A percentile compares a stretch with the other conserved stretches of the same genome.
Evolutionary conservation across 768 basidiomycete genomes (phyloP).

Genomic region (Pleurotus ostreatus): DNA sequence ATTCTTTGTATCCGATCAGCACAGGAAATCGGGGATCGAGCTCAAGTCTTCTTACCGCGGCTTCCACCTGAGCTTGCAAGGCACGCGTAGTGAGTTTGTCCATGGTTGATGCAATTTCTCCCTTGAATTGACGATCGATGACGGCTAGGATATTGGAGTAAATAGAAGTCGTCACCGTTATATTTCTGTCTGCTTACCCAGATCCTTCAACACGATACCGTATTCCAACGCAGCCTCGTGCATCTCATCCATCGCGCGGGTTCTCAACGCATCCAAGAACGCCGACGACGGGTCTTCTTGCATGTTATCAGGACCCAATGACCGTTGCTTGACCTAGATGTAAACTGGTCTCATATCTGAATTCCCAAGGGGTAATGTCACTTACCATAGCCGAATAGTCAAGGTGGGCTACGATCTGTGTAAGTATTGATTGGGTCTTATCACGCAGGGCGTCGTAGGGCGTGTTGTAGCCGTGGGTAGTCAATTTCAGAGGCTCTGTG

Average conservation of each 20-base stretch:
- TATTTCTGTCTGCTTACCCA: constrained; percentile 38
- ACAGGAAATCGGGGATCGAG: too few relatives aligned
- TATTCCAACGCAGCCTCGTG: constrained; percentile 79
- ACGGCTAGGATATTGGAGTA: constrained; percentile 45
- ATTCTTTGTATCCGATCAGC: constrained; percentile 39
- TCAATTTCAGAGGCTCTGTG: constrained; percentile 54
- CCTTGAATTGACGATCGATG: constrained; percentile 86
- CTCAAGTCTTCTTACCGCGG: constrained; percentile 49
- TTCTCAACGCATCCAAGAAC: constrained; percentile 78
- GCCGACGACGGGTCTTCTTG: constrained; percentile 74
- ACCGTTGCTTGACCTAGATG: constrained; percentile 66
- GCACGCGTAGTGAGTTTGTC: constrained; percentile 79
- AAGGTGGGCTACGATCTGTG: constrained; percentile 81
- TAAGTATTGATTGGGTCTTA: constrained; percentile 84
- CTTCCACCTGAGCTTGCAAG: constrained; percentile 84
- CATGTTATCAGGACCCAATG: constrained; percentile 70
- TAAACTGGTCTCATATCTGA: too few relatives aligned
- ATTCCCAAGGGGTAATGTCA: background rate
- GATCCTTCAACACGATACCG: constrained; percentile 78
- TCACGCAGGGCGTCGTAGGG: constrained; percentile 77
- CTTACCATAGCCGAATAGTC: constrained; percentile 43
- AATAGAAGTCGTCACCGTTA: background rate
- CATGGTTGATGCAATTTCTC: constrained; percentile 83
- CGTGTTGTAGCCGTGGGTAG: constrained; percentile 80
- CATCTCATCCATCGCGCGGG: constrained; percentile 85